A percentile compares a stretch with the other conserved stretches of the same genome.
phyloP scores from a whole-genome alignment of 2,329 filamentous ascomycete genomes.

The Cladosporium sphaerospermum region DNA sequence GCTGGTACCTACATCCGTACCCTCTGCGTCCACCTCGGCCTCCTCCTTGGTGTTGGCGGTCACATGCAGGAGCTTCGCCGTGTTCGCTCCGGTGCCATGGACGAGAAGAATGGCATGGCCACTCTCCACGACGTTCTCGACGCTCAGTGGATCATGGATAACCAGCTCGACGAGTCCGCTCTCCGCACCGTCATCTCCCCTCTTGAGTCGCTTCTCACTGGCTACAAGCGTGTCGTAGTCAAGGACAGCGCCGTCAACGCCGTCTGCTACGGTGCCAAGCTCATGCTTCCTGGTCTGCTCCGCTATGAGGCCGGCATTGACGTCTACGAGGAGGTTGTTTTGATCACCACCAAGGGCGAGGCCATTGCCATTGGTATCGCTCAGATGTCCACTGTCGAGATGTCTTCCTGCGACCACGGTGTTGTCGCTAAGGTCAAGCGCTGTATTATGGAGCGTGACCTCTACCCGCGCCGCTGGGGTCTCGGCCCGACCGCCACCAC shows the following conservation, averaged over 20 bases:
- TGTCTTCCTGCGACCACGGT: slow-evolving; percentile 94
- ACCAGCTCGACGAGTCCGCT: slow-evolving; percentile 89
- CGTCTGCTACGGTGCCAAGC: slow-evolving; percentile 96
- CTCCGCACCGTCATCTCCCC: slow-evolving; percentile 86
- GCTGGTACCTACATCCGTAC: slow-evolving; percentile 98
- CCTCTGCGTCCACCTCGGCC: slow-evolving; percentile 86
- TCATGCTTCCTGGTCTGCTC: slow-evolving; percentile 95
- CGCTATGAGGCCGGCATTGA: slow-evolving; percentile 90
- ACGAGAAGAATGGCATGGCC: slow-evolving; percentile 80
- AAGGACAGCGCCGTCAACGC: slow-evolving; percentile 97
- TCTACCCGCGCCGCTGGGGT: slow-evolving; percentile 95
- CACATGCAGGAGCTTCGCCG: slow-evolving; percentile 98
- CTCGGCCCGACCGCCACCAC: slow-evolving; percentile 86
- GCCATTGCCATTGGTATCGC: slow-evolving; percentile 94
- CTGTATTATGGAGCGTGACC: slow-evolving; percentile 98
- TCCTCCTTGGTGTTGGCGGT: slow-evolving; percentile 73
- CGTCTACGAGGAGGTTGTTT: slow-evolving; percentile 88
- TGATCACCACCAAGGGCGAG: slow-evolving; percentile 99
- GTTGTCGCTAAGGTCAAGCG: slow-evolving; percentile 98
- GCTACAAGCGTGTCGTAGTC: slow-evolving; percentile 95
- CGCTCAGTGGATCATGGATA: slow-evolving; percentile 93
- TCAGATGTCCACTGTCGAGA: slow-evolving; percentile 96
- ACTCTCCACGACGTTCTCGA: slow-evolving; percentile 94
- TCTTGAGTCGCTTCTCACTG: slow-evolving; percentile 82
- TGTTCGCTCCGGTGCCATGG: slow-evolving; percentile 91